Evolutionary conservation across 495 filamentous ascomycete genomes (phyloP).

Genomic region (Penicillium flavigenum): DNA sequence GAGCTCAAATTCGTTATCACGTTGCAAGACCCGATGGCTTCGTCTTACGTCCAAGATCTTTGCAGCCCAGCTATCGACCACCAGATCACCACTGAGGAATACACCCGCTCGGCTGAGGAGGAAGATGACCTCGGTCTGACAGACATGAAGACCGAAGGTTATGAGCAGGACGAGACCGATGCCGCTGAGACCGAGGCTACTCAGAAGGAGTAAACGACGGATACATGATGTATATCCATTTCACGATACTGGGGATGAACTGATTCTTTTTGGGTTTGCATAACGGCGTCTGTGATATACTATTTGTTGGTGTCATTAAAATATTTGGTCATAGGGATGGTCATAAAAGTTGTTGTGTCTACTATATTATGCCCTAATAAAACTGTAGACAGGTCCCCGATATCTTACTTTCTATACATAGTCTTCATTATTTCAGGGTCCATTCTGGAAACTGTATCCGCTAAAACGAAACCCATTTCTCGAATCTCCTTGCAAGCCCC

Average conservation of each 20-base stretch:
- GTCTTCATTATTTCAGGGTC: background rate
- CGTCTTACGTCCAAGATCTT: conserved; percentile 90
- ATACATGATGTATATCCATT: conserved; percentile 17
- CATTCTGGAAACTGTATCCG: background rate
- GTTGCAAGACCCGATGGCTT: conserved; percentile 83
- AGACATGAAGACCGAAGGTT: conserved; percentile 91
- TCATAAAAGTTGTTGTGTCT: conserved; percentile 19
- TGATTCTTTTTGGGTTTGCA: conserved; percentile 19
- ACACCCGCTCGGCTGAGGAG: conserved; percentile 83
- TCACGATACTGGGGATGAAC: conserved; percentile 33
- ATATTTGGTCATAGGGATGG: conserved; percentile 27
- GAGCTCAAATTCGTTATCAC: conserved; percentile 82
- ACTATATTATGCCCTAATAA: background rate
- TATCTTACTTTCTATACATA: too few species aligned
- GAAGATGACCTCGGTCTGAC: conserved; percentile 84
- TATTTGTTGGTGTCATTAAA: conserved; percentile 20
- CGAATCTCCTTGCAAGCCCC: background rate
- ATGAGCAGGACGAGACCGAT: conserved; percentile 54
- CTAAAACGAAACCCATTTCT: background rate
- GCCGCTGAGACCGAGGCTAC: background rate
- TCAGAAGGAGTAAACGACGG: conserved; percentile 23
- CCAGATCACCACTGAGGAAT: conserved; percentile 80
- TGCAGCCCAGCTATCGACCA: conserved; percentile 69
- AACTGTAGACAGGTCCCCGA: background rate
- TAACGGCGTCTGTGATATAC: conserved; percentile 26